phyloP scores from a whole-genome alignment of 2,329 filamentous ascomycete species.

The Didymella arachidicola region DNA sequence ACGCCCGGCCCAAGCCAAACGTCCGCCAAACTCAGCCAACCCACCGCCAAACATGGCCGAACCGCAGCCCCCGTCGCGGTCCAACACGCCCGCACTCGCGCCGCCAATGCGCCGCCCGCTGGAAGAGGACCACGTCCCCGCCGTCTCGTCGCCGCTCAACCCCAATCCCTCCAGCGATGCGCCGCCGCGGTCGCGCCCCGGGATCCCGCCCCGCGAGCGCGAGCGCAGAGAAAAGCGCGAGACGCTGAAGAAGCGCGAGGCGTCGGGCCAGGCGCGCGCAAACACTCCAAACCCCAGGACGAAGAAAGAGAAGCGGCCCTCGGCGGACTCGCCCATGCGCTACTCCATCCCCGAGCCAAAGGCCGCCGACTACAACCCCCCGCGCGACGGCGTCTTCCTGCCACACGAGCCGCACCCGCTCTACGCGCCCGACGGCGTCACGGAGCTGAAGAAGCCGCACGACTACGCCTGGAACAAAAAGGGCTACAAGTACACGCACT shows the following conservation, averaged over 20 bases:
- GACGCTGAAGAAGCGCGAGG: conserved; percentile 62
- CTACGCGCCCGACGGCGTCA: conserved; percentile 51
- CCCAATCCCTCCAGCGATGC: conserved; percentile 59
- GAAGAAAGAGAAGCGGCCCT: conserved; percentile 47
- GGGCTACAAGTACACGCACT: conserved; percentile 86
- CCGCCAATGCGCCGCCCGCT: conserved; percentile 69
- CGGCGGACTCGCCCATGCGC: conserved; percentile 57
- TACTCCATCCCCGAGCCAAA: conserved; percentile 60
- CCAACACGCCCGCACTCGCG: conserved; percentile 46
- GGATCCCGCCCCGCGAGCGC: conserved; percentile 49
- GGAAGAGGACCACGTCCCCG: conserved; percentile 74
- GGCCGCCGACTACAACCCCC: conserved; percentile 58
- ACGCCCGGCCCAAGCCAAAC: not conserved
- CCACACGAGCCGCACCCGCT: conserved; percentile 57
- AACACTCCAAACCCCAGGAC: conserved; percentile 52
- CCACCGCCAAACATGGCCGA: conserved; percentile 43
- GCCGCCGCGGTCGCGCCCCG: conserved; percentile 53
- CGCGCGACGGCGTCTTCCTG: conserved; percentile 57
- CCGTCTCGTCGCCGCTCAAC: conserved; percentile 77
- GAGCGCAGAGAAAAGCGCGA: conserved; percentile 61
- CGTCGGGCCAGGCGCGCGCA: conserved; percentile 50
- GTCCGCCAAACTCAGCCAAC: not conserved
- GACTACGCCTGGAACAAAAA: conserved; percentile 70
- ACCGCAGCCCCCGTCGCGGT: conserved; percentile 43
- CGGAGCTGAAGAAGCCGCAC: conserved; percentile 57